Evolutionary conservation across 768 basidiomycete species (phyloP).

Genomic region (Podaxis sp.): DNA sequence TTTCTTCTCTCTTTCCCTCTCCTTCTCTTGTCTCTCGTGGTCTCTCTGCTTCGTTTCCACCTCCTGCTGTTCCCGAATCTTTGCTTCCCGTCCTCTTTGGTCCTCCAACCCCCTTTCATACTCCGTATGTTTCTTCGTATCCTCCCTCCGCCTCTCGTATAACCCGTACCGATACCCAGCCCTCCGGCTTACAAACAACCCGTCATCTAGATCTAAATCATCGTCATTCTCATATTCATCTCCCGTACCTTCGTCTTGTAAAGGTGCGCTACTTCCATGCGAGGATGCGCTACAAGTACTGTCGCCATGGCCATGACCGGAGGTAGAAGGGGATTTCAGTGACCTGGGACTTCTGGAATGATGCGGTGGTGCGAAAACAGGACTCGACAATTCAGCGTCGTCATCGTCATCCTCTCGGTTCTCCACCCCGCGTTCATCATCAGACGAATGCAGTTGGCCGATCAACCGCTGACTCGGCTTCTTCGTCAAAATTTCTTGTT

Average conservation of each 20-base stretch:
- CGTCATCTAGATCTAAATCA: conserved; percentile 12
- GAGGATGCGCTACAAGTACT: neutral
- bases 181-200: conserved; percentile 1
- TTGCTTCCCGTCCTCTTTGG: neutral
- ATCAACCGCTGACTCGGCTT: neutral
- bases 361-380: conserved; percentile 3
- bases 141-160: neutral
- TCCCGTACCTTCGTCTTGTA: neutral
- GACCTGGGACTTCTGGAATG: neutral
- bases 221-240: conserved; percentile 9
- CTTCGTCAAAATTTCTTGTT: neutral
- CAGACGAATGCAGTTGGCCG: conserved; percentile 10
- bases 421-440: neutral
- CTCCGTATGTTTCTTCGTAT: neutral
- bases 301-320: neutral
- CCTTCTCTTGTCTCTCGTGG: neutral
- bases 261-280: neutral
- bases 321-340: neutral
- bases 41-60: conserved; percentile 1
- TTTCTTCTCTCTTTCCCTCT: conserved; percentile 2
- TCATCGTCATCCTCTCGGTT: neutral
- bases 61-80: neutral
- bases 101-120: neutral
- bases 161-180: conserved; percentile 15
- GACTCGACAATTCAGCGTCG: neutral